phyloP scores from a whole-genome alignment of 305 asterid species.

The Solanum aculeatissimum region DNA sequence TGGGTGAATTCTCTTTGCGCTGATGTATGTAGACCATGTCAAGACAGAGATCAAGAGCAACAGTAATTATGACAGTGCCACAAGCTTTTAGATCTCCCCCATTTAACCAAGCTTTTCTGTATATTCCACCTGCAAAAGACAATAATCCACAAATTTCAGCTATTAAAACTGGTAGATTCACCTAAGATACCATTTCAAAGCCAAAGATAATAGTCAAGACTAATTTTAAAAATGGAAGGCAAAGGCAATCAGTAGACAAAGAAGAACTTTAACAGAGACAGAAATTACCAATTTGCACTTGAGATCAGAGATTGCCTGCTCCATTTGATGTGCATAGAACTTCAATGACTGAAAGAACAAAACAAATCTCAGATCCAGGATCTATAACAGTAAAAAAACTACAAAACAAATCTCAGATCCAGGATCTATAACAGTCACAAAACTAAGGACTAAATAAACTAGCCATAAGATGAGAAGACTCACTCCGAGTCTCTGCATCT shows the following conservation, averaged over 20 bases:
- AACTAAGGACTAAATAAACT: background rate
- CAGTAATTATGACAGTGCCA: background rate
- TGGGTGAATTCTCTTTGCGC: background rate
- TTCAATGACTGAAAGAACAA: slow-evolving; percentile 51
- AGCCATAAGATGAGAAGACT: slow-evolving; percentile 14
- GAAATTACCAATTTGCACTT: slow-evolving; percentile 49
- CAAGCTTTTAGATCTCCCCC: background rate
- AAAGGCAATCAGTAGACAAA: background rate
- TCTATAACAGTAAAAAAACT: background rate
- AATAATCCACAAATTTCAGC: background rate
- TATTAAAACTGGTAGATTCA: background rate
- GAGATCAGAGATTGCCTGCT: slow-evolving; percentile 41
- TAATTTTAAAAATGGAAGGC: background rate
- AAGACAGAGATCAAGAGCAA: background rate
- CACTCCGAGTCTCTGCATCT: slow-evolving; percentile 89
- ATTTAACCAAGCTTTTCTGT: background rate
- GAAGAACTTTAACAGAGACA: background rate
- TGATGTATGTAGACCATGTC: background rate
- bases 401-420: background rate
- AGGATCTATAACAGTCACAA: background rate
- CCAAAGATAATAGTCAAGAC: background rate
- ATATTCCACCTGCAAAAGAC: background rate
- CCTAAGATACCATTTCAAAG: background rate
- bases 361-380: background rate
- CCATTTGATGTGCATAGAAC: slow-evolving; percentile 64